Evolutionary conservation across 331 rosid genomes (phyloP), one percentile per base, ranked within the genome.

Genomic region (Pyrus hybrid): DNA sequence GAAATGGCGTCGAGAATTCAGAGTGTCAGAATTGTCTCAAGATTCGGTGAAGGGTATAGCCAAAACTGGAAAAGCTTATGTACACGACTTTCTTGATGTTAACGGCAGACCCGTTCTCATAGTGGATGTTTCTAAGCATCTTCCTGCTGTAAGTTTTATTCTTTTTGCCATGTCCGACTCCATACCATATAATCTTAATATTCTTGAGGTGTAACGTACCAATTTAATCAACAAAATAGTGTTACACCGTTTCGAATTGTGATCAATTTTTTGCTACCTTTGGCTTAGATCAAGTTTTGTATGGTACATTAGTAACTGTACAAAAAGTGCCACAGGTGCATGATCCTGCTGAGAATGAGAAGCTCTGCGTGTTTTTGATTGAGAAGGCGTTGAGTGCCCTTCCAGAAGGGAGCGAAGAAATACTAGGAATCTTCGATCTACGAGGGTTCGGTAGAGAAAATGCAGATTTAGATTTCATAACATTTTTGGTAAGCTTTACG

Each of bases 1-100:
- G 99, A 92, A 85, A 87, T 94, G 99, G 99, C 97, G 93, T 85
- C 91, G 64, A 82, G 97, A 90, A 74, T 92, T 92, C 74, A 84
- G 91, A 70, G 96, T 92, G 76, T 83, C 88, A 58, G 84, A 87
- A 69, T 71, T 92, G 86, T 78, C 94, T 26, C 92, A 90, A 81
- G 92, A 89, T 74, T 67, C 83, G 8, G 88, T 94, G 75, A 82
- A 79, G 82, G 71, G 68, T 32, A 80, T 85, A 37, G 91, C 95
- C 76, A 79, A 84, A 84, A 92, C 91, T 71, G 97, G 99, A 74
- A 94, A 94, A 76, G 91, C 87, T 14, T 92, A 61, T 49, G 88
- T 92, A 56, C 96, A 94, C 23, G 92, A 90, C 66, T 87, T 79
- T 83, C 86, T 90, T 28, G 99, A 94, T 84, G 80, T 87, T 75